These are phyloP conservation scores for Syncephalastrum sp. DNA, from an alignment of 371 early-diverging fungal species.

Conservation along the genomic window DNA sequence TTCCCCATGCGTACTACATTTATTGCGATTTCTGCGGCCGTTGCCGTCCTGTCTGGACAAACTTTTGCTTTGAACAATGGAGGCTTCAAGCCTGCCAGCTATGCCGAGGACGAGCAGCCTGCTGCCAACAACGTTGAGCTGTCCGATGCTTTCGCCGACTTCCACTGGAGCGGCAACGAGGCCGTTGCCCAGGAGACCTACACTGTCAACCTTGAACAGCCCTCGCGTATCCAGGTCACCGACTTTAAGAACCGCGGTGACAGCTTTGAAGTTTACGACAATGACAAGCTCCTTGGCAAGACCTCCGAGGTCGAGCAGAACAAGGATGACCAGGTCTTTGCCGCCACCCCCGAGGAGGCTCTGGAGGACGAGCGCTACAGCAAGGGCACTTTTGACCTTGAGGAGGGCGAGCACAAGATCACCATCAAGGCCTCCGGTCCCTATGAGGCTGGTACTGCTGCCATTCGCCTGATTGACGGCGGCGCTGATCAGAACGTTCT, in stretches of 20 bases:
- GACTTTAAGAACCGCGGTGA: slow-evolving; percentile 52
- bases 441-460: slow-evolving; percentile 48
- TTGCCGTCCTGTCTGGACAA: slow-evolving; percentile 13
- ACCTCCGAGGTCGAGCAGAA: slow-evolving; percentile 29
- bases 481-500: not conserved
- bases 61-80: slow-evolving; percentile 14
- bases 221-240: slow-evolving; percentile 36
- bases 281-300: slow-evolving; percentile 33
- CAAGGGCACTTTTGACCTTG: slow-evolving; percentile 40
- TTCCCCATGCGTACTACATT: slow-evolving; percentile 15
- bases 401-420: slow-evolving; percentile 41
- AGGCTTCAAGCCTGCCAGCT: slow-evolving; percentile 17
- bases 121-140: slow-evolving; percentile 12
- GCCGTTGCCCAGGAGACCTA: slow-evolving; percentile 35
- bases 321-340: slow-evolving; percentile 31
- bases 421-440: slow-evolving; percentile 43
- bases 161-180: slow-evolving; percentile 42
- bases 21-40: slow-evolving; percentile 19
- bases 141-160: slow-evolving; percentile 26
- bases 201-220: slow-evolving; percentile 25
- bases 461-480: slow-evolving; percentile 35
- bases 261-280: slow-evolving; percentile 43
- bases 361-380: slow-evolving; percentile 37
- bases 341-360: slow-evolving; percentile 47
- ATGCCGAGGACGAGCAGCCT: slow-evolving; percentile 1